Evolutionary conservation across 768 basidiomycete species (phyloP).

Genomic region (Pleurotus cornucopiae): DNA sequence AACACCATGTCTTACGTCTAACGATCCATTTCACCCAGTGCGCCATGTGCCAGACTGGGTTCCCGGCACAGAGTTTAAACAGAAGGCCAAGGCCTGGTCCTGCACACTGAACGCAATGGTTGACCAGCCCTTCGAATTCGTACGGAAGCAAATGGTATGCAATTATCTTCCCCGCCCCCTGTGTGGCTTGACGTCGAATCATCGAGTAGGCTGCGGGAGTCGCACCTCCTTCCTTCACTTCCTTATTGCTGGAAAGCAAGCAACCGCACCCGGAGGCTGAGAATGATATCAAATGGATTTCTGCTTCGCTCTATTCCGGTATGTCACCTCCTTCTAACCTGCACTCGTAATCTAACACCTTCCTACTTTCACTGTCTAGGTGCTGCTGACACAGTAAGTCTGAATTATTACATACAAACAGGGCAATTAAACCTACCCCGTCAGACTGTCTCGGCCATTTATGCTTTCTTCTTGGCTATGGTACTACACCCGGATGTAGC

Average conservation of each 20-base stretch:
- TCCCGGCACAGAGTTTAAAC: constrained; percentile 7
- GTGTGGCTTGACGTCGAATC: background rate
- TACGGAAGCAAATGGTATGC: constrained; percentile 6
- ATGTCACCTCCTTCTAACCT: constrained; percentile 11
- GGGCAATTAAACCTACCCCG: too few species aligned
- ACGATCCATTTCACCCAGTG: constrained; percentile 1
- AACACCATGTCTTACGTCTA: constrained; percentile 3
- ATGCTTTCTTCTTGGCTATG: constrained; percentile 62
- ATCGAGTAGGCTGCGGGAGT: constrained; percentile 49
- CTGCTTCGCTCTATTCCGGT: constrained; percentile 55
- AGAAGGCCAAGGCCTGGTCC: constrained; percentile 7
- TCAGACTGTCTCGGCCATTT: constrained; percentile 59
- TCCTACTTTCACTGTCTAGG: constrained; percentile 26
- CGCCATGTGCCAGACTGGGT: constrained; percentile 9
- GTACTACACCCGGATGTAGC: constrained; percentile 50
- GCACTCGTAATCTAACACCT: background rate
- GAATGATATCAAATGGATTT: constrained; percentile 62
- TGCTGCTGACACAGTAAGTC: constrained; percentile 51
- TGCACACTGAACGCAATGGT: background rate
- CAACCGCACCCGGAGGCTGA: constrained; percentile 51
- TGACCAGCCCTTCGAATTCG: constrained; percentile 7
- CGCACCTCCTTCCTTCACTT: constrained; percentile 54
- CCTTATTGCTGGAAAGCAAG: constrained; percentile 50
- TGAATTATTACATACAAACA: background rate
- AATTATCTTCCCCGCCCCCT: background rate